Base-by-base conservation (phyloP, 805 yeast genomes). In the Candida incommunis region DNA sequence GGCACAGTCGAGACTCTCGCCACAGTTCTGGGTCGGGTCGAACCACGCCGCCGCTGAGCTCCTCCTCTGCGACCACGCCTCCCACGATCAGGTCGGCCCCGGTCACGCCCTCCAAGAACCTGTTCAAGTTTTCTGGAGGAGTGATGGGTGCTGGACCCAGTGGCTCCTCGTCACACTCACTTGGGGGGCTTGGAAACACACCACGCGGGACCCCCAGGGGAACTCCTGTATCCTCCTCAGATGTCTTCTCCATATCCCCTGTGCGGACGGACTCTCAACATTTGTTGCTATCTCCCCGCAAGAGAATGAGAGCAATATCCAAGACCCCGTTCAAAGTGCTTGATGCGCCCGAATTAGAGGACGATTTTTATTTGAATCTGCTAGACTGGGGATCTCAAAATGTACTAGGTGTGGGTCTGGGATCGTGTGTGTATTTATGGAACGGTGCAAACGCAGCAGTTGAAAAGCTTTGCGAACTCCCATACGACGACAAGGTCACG, bases 331-430 rank as follows among this genome's bases (percentile, higher is more conserved):
- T 82, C 57, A 71, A 95, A 46, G 96, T 90, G 3, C 71, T 90
- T 40, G 98, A 90, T 64, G 98, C 98, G 0, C 98, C 97, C 0
- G 95, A 86, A 42, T 67, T 92, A 21, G 86, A 86, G 3, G 97
- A 92, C 60, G 97, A 90, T 59, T 90, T 88, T 58, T 90, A 90
- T 59, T 70, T 87, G 43, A 92, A 92, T 55, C 69, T 92, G 46
- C 82, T 92, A 1, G 97, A 92, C 59, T 90, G 98, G 98, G 95
- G 96, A 0, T 75, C 85, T 22, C 85, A 80, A 47, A 94, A 90
- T 61, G 66, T 83, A 26, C 65, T 92, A 35, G 95, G 90, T 1
- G 97, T 92, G 4, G 97, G 96, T 0, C 67, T 92, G 40, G 94
- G 92, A 0, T 78, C 84, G 42, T 73, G 83, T 41, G 96, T 88